Conservation (phyloP, 306 rosid genomes). For the Alnus rubra region DNA sequence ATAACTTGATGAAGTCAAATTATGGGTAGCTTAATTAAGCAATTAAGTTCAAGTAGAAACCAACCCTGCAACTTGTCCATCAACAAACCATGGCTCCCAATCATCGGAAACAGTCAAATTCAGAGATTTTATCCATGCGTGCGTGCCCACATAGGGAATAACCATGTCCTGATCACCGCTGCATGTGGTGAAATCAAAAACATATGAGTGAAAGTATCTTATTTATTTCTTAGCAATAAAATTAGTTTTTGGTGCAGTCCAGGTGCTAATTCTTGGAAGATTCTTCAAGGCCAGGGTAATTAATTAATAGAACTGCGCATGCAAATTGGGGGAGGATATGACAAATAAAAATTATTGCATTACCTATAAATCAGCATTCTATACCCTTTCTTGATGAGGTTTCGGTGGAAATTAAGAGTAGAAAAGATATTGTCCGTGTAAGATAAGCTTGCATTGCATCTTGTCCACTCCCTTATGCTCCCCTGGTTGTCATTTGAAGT, state of each 20-base stretch:
- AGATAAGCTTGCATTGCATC: conserved; percentile 24
- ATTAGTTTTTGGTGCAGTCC: neutral
- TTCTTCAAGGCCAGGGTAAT: too few species aligned
- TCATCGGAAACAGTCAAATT: conserved; percentile 25
- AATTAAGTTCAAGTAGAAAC: neutral
- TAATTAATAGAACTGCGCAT: too few species aligned
- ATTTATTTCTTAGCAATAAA: neutral
- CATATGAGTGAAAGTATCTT: too few species aligned
- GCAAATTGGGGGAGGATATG: too few species aligned
- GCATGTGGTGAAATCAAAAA: neutral
- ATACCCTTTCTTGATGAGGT: conserved; percentile 8
- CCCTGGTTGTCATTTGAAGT: conserved; percentile 28
- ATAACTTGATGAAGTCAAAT: too few species aligned
- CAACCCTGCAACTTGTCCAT: conserved; percentile 49
- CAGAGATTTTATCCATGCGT: conserved; percentile 42
- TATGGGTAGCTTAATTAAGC: too few species aligned
- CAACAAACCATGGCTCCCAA: conserved; percentile 52
- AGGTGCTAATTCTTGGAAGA: too few species aligned
- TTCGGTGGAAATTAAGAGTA: neutral
- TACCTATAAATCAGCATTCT: conserved; percentile 31
- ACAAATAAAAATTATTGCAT: neutral
- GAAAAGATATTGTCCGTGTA: neutral
- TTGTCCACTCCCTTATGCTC: conserved; percentile 26
- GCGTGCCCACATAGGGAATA: conserved; percentile 38
- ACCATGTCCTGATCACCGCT: conserved; percentile 48